Base-by-base conservation (phyloP, 495 filamentous ascomycete species). In the Lindgomyces ingoldianus region DNA sequence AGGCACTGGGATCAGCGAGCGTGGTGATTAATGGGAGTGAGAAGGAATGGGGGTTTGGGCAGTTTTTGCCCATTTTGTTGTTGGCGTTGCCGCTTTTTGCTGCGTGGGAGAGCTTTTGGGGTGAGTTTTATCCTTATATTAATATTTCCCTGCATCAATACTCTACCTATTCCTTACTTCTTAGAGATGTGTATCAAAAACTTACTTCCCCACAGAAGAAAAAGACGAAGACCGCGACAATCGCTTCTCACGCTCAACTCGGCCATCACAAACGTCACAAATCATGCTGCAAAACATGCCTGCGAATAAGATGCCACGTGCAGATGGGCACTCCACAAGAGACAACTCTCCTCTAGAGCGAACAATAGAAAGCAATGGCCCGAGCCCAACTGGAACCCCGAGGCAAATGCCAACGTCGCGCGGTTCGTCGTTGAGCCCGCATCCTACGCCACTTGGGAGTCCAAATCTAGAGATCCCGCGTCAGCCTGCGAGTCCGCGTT, bases 51-150 rank as follows among this genome's bases (percentile, higher is more conserved):
- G 62, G 67, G 1, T 70, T 70, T 49, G 67, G 67, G 2, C 67
- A 70, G 52, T 70, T 70, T 33, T 39, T 70, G 27, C 62, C 62
- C 1, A 22, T 70, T 3, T 39, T 70, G 26, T 44, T 70, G 29
- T 33, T 70, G 19, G 67, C 57, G 6, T 36, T 70, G 30, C 67
- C 67, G 1, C 18, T 70, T 8, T 64, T 70, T 44, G 67, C 67
- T 8, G 67, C 62, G 21, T 70, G 67, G 67, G 67, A 70, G 46
- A 65, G 57, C 53, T 70, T 70, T 30, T 65, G 67, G 67, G 63
- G 50, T 55, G 29, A 55, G 57, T 60, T n/a, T 39, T 14, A 14
- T 6, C 33, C 14, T 14, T 39, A 6, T 14, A 6, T 47, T 22
- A 6, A 19, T 47, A 6, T 4, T 4, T 4, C 16, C 36, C 36